A percentile compares a stretch with the other conserved stretches of the same genome.
Conservation (phyloP, 1,139 yeast genomes). For the Meyerozyma elateridarum region DNA sequence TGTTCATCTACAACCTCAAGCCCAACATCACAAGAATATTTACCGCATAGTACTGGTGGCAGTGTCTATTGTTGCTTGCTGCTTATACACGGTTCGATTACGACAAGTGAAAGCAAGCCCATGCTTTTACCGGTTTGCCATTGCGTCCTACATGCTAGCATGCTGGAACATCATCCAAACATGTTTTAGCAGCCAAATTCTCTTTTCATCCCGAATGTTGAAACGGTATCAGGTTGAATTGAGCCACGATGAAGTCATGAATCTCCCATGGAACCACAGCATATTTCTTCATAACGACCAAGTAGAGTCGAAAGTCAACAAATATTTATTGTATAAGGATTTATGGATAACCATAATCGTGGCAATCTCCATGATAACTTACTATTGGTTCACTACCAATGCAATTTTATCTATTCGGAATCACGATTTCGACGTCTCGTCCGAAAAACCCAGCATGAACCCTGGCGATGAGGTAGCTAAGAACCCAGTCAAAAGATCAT, state of each 20-base stretch:
- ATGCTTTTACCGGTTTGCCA: not conserved
- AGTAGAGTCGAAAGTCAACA: not conserved
- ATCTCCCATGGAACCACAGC: not conserved
- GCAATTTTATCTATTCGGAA: not conserved
- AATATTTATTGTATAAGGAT: not conserved
- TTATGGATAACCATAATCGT: not conserved
- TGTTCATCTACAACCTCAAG: too few relatives aligned
- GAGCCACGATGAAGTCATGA: not conserved
- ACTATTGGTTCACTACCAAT: not conserved
- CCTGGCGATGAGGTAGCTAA: not conserved
- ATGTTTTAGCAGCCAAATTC: not conserved
- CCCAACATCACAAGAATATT: not conserved
- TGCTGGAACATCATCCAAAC: constrained; percentile 1
- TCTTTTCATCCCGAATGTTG: not conserved
- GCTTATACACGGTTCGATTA: not conserved
- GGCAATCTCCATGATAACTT: not conserved
- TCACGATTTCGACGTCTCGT: too few relatives aligned
- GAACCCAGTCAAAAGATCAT: not conserved
- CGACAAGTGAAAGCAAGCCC: not conserved
- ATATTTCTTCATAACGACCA: not conserved
- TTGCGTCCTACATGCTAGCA: constrained; percentile 1
- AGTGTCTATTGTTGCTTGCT: not conserved
- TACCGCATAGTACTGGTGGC: constrained; percentile 1
- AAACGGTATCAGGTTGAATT: not conserved
- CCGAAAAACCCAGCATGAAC: not conserved